Percentiles rank a stretch among this genome's conserved stretches.
Evolutionary conservation across 768 basidiomycete species (phyloP).

Genomic region (Strobilomyces confusus): DNA sequence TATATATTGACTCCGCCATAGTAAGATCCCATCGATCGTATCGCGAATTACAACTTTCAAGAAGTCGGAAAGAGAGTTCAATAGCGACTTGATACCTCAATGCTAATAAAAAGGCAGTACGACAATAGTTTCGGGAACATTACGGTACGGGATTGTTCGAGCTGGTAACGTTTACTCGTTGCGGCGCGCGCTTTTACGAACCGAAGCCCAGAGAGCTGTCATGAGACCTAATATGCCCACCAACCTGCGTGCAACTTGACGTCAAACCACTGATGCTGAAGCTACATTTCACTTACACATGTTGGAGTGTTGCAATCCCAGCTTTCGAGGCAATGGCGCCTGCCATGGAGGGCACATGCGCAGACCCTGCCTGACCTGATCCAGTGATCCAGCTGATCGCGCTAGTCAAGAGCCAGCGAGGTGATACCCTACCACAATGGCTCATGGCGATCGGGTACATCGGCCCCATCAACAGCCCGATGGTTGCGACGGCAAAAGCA

Average conservation of each 20-base stretch:
- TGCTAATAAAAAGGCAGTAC: background rate
- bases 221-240: constrained; percentile 39
- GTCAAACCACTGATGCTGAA: background rate
- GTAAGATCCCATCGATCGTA: background rate
- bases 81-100: background rate
- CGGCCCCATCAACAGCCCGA: too few species aligned
- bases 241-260: constrained; percentile 5
- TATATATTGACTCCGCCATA: background rate
- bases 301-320: too few species aligned
- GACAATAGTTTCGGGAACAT: too few species aligned
- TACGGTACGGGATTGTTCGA: too few species aligned
- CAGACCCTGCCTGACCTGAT: constrained; percentile 37
- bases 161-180: background rate
- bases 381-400: constrained; percentile 51
- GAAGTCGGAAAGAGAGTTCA: background rate
- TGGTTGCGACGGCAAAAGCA: too few species aligned
- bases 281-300: too few species aligned
- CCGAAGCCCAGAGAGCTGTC: constrained; percentile 36
- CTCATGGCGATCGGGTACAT: too few species aligned
- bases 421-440: too few species aligned
- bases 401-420: constrained; percentile 20
- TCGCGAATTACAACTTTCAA: background rate
- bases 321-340: constrained; percentile 24
- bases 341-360: constrained; percentile 46
- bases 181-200: constrained; percentile 26